These are phyloP conservation scores for Endocladia muricata DNA, from an alignment of 31 red algal species.

Conservation along the genomic window DNA sequence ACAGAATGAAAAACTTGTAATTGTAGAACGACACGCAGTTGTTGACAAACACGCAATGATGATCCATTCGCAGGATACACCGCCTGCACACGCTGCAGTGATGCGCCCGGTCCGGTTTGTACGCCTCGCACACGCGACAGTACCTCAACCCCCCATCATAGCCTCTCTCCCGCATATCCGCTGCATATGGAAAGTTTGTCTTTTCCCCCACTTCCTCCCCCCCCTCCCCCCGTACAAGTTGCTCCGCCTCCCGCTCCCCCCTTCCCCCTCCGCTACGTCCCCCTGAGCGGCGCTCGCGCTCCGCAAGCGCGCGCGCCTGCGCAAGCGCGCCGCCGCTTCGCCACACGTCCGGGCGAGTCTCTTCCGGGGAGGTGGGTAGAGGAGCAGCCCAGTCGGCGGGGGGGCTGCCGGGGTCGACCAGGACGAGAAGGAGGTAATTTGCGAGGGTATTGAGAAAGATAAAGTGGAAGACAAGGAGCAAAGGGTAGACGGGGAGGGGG, in stretches of 20 bases:
- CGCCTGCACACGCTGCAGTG: conserved; percentile 82
- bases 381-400: conserved; percentile 59
- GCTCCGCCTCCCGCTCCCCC: conserved; percentile 1
- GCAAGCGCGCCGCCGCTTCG: not conserved
- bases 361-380: conserved; percentile 24
- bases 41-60: conserved; percentile 91
- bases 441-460: conserved; percentile 54
- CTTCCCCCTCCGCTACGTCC: not conserved
- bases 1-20: conserved; percentile 89
- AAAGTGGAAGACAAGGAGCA: conserved; percentile 60
- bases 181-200: conserved; percentile 38
- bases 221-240: not conserved
- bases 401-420: conserved; percentile 64
- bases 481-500: conserved; percentile 13
- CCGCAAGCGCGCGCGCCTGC: not conserved
- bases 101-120: conserved; percentile 85
- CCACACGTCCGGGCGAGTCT: not conserved
- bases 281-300: not conserved
- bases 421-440: conserved; percentile 69
- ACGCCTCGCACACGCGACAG: conserved; percentile 66
- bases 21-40: conserved; percentile 90
- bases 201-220: not conserved
- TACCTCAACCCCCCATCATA: conserved; percentile 61
- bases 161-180: conserved; percentile 48
- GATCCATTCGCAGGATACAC: conserved; percentile 91